Base-by-base conservation (phyloP, 2,329 filamentous ascomycete genomes). In the Fonsecaea monophora region DNA sequence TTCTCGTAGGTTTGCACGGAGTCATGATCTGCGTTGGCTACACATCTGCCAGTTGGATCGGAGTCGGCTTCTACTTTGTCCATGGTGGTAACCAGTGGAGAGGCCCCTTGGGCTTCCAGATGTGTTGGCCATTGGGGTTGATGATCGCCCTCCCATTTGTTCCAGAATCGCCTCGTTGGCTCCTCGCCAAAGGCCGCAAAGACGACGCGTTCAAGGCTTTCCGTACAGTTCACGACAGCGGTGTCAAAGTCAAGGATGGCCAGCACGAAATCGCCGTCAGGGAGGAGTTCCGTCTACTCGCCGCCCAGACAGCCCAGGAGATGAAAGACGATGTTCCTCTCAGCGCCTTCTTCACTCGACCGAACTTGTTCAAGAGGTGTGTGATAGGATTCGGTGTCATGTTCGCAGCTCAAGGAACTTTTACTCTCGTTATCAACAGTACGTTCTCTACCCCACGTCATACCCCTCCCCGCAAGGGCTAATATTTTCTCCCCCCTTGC, bases 71-170 rank as follows among this genome's bases (percentile, higher is more conserved):
- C 35, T 70, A 35, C 53, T 69, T 38, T 50, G 32, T 40, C 13
- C 21, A 53, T 21, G 59, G 25, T 10, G 53, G 3, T 12, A 18
- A 45, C 37, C 53, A 65, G 32, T 70, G 65, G 65, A 63, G 68
- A 74, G 82, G 61, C 13, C 50, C 50, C 18, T n/a, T 53, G 18
- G 21, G 18, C 5, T 30, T 53, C 13, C 50, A 53, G 30, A 53
- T 53, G 25, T 34, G 21, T n/a, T 34, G 10, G 50, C 25, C 50
- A 6, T 34, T 53, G 50, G 13, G 9, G 7, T 32, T 53, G 18
- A 13, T 32, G 18, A 30, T 30, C 18, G 82, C 78, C 3, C 79
- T 83, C 35, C 48, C 65, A 1, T 72, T 73, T 58, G 70, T 73
- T 35, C 74, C 74, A 6, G 73, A 75, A 59, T 73, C 71, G 0